Base-by-base conservation (phyloP, 768 basidiomycete species). In the Gautieria morchelliformis region DNA sequence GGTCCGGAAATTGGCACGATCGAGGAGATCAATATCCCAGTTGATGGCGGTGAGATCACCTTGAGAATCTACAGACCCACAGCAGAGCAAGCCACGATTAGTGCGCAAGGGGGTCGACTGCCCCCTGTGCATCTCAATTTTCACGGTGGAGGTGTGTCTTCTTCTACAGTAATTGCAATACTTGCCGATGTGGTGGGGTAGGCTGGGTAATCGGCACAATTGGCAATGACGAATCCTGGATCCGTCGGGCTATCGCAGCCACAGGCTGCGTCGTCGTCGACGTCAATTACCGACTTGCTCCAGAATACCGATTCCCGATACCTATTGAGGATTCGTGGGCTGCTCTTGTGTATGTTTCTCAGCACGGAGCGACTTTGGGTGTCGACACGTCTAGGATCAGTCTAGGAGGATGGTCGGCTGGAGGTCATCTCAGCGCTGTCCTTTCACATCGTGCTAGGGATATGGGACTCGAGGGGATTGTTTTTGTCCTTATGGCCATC, bases 111-210 rank as follows among this genome's bases (percentile, higher is more conserved):
- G 12, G 46, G 56, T 17, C 35, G 46, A 22, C 27, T 57, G 20
- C 56, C 56, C 33, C 56, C 56, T 48, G 56, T 57, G 32, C 56
- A 57, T 40, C 22, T 57, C 1, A 57, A 57, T 35, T 47, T 57
- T 39, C 56, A 57, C n/a, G 56, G 56, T 17, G 56, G 56, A 57
- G 56, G 56, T 57, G 46, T 6, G 30, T 45, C 44, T 40, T 46
- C 22, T n/a, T 17, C 54, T 5, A 41, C 30, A n/a, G 14, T 4
- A 20, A 12, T 45, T 17, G 4, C 41, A 24, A 2, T 20, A 22
- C 6, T 17, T 44, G 12, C 19, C 27, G 30, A n/a, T 37, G 9
- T 19, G 12, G 5, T 35, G 20, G 2, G 27, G 20, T 27, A 57
- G 56, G 56, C 37, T 57, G 56, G 56, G 56, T 57, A 33, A 20